phyloP scores from a whole-genome alignment of 2,329 filamentous ascomycete genomes.

The Hypoxylon sp. region DNA sequence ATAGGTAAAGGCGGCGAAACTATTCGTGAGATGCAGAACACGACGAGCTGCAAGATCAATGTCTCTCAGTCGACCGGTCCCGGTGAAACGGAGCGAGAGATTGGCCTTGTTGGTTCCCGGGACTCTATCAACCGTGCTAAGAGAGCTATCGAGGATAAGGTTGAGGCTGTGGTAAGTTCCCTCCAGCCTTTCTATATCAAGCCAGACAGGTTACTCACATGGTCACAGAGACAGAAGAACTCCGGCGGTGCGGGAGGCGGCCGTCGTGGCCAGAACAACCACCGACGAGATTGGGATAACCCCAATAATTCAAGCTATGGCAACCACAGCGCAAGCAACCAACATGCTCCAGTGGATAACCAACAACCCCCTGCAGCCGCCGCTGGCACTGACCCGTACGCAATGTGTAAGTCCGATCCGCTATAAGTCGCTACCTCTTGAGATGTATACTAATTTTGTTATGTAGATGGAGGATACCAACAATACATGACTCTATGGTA shows the following conservation, averaged over 20 bases:
- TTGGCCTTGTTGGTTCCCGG: conserved; percentile 82
- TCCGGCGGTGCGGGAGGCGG: conserved; percentile 59
- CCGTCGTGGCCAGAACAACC: conserved; percentile 51
- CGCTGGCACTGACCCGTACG: conserved; percentile 75
- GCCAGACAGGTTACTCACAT: conserved; percentile 47
- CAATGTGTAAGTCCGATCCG: conserved; percentile 70
- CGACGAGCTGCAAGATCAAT: conserved; percentile 93
- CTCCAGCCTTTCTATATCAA: not conserved
- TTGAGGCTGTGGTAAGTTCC: conserved; percentile 82
- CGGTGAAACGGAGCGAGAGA: conserved; percentile 84
- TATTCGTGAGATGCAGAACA: conserved; percentile 91
- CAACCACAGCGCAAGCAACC: conserved; percentile 57
- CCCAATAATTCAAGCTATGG: conserved; percentile 58
- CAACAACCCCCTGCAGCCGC: conserved; percentile 56
- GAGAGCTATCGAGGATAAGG: conserved; percentile 88
- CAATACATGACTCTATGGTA: conserved; percentile 86
- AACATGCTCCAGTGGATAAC: conserved; percentile 55
- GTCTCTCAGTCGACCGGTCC: conserved; percentile 84
- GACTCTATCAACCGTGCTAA: conserved; percentile 86
- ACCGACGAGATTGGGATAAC: conserved; percentile 67
- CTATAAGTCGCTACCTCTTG: not conserved
- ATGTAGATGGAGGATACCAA: conserved; percentile 80
- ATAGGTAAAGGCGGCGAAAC: conserved; percentile 95
- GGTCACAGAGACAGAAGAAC: conserved; percentile 65
- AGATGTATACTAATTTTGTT: conserved; percentile 43